Base-by-base conservation (phyloP, 2,329 filamentous ascomycete species). In the Fusarium sp. region DNA sequence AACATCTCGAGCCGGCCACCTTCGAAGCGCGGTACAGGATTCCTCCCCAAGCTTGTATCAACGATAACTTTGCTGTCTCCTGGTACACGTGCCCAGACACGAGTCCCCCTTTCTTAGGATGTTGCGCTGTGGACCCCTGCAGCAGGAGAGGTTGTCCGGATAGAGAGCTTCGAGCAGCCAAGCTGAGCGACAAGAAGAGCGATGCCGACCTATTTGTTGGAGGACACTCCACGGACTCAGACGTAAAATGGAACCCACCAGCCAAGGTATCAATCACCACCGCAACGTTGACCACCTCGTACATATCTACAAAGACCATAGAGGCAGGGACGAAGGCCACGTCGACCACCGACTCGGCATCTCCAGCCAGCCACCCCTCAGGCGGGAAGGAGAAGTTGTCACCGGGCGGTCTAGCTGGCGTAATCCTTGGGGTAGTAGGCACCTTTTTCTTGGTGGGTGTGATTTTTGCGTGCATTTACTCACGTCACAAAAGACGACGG, bases 51-150 rank as follows among this genome's bases (percentile, higher is more conserved):
- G 68, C 71, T 8, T 85, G 84, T 57, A 48, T 73, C 48, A 75
- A 73, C 8, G 67, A 74, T 6, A 71, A 74, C 9, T 48, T 52
- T 3, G 56, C 63, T 1, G 72, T 69, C 2, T 25, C 74, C 1
- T 86, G 84, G 83, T 84, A 81, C 58, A 78, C 80, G 1, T 86
- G 84, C 63, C 39, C 72, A 4, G 54, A 59, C 2, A 76, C 75
- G 6, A 68, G 32, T 0, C 79, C 81, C 20, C 79, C 83, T 0
- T 86, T 85, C 39, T 45, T 86, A 11, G 84, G 84, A 10, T 86
- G 84, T 59, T 86, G 84, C 34, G 43, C 67, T 0, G 62, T 73
- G 54, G 71, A 81, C 41, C 72, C 76, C 9, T 82, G 79, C 14
- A 6, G 16, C 11, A 30, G 23, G 5, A 66, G 62, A 6, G 57